phyloP scores from a whole-genome alignment of 805 yeast species.

The Pachysolen tannophilus region DNA sequence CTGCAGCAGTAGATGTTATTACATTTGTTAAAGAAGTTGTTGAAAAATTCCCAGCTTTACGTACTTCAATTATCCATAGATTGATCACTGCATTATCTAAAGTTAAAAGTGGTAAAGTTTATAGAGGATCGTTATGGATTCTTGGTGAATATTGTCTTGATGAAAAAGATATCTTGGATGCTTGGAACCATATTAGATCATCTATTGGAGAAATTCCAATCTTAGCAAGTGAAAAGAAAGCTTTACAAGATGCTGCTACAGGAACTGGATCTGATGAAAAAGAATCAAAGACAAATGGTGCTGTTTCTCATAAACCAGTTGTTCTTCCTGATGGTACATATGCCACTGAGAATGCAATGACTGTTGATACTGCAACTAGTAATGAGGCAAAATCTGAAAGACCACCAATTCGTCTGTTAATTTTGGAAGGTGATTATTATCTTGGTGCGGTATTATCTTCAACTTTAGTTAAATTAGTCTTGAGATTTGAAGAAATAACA shows the following conservation, averaged over 20 bases:
- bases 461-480: slow-evolving; percentile 78
- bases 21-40: slow-evolving; percentile 91
- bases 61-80: slow-evolving; percentile 54
- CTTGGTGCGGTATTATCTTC: slow-evolving; percentile 83
- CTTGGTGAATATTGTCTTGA: slow-evolving; percentile 84
- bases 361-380: slow-evolving; percentile 25
- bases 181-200: slow-evolving; percentile 82
- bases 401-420: slow-evolving; percentile 73
- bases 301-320: slow-evolving; percentile 54
- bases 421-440: slow-evolving; percentile 84
- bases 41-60: slow-evolving; percentile 79
- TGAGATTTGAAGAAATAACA: slow-evolving; percentile 59
- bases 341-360: slow-evolving; percentile 86
- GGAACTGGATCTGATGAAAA: slow-evolving; percentile 23
- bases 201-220: slow-evolving; percentile 91
- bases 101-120: slow-evolving; percentile 82
- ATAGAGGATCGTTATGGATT: slow-evolving; percentile 92
- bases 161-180: slow-evolving; percentile 62
- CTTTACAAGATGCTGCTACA: slow-evolving; percentile 27
- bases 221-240: slow-evolving; percentile 58
- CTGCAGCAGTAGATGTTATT: slow-evolving; percentile 84
- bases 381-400: slow-evolving; percentile 22
- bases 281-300: slow-evolving; percentile 21
- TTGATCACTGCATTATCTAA: slow-evolving; percentile 54
- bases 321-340: slow-evolving; percentile 98